Base-by-base conservation (phyloP, 148 eudicot genomes). In the Drosera capensis region DNA sequence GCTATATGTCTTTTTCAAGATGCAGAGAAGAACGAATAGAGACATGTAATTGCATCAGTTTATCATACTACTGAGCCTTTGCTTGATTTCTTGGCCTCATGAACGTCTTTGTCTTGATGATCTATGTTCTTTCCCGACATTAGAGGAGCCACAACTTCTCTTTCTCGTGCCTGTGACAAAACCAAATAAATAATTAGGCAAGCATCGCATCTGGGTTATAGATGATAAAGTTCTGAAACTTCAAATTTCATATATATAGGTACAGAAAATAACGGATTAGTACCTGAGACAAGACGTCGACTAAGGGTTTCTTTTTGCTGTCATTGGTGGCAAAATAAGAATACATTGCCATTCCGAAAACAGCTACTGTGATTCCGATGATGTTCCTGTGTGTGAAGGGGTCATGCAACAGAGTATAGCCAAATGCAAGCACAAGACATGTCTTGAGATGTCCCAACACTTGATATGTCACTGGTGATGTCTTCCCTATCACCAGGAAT, bases 391-490 rank as follows among this genome's bases (percentile, higher is more conserved):
- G 71, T 64, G 77, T 82, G 55, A 86, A 86, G 1, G 96, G 96
- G 57, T 86, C 85, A 24, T 39, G 82, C 5, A 86, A 80, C 52
- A 86, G 64, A 42, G 66, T 53, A 60, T 76, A 86, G 7, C 94
- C 94, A 52, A 86, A 86, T 21, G 82, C 94, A 65, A 82, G 68
- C 54, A 86, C 96, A 37, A 86, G 66, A 59, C 96, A 86, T 39
- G 96, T 82, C 62, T 86, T 86, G 16, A 86, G 70, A 74, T 86
- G 96, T 46, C 96, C 96, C 7, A 86, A 63, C 37, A 82, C 94
- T 58, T 86, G 96, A 63, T 86, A 86, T 7, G 96, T 86, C 43
- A 80, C 96, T 0, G 96, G 96, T 43, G 96, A 88, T 56, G 96
- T 83, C 70, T 75, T 88, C 45, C 96, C 96, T 46, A 88, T 88